These are phyloP conservation scores for Grosmannia penicillata DNA, from an alignment of 2,329 filamentous ascomycete genomes.

Conservation along the genomic window DNA sequence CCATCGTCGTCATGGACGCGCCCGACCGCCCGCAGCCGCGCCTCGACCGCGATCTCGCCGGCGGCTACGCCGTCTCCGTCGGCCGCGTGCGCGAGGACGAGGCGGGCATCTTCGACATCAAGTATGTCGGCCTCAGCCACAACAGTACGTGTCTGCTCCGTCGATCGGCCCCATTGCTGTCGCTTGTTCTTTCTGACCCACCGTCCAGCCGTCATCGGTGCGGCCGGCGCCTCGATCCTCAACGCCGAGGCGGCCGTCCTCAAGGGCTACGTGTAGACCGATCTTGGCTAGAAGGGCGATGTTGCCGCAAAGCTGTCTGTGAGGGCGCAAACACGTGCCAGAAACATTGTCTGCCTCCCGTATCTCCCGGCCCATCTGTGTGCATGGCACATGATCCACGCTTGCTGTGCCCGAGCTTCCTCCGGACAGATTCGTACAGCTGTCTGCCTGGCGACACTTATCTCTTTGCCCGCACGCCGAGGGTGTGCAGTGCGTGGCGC, in stretches of 20 bases:
- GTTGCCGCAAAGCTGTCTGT: neutral
- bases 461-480: too few species aligned
- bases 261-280: constrained; percentile 62
- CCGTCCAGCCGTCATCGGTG: constrained; percentile 70
- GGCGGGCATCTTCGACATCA: constrained; percentile 81
- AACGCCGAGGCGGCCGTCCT: constrained; percentile 88
- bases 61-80: constrained; percentile 83
- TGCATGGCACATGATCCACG: too few species aligned
- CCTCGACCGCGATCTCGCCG: constrained; percentile 70
- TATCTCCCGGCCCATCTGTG: too few species aligned
- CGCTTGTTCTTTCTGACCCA: neutral
- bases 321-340: too few species aligned
- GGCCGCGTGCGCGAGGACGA: constrained; percentile 77
- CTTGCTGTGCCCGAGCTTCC: too few species aligned
- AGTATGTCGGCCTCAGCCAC: constrained; percentile 87
- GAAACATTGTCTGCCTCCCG: too few species aligned
- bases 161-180: neutral
- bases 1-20: constrained; percentile 84
- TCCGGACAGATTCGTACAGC: too few species aligned
- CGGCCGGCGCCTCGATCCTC: constrained; percentile 87
- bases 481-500: too few species aligned
- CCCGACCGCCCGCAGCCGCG: constrained; percentile 81
- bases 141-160: constrained; percentile 33
- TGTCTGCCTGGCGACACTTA: too few species aligned
- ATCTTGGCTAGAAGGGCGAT: neutral